Base-by-base conservation (phyloP, 257 asterid species). In the Eucommia ulmoides region DNA sequence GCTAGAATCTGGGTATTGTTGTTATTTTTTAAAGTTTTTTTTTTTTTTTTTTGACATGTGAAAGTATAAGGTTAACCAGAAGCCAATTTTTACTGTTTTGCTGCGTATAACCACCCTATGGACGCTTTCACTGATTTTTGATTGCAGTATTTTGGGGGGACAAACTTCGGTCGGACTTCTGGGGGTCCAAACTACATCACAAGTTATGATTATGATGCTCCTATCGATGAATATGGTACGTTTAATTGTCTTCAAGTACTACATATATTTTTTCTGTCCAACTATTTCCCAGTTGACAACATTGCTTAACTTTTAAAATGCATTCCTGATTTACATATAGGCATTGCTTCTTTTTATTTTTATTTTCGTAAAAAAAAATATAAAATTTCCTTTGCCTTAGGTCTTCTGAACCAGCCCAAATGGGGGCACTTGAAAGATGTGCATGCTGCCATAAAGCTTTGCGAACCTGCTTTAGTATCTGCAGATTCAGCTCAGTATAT, bases 121-220 rank as follows among this genome's bases (percentile, higher is more conserved):
- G 54, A 45, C 50, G 57, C 63, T 55, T 56, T 52, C 42, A 56
- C 19, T n/a, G 62, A 49, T 55, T 45, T 70, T 61, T 72, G 61
- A 52, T 73, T 66, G 69, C 80, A 84, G 97, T 88, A 79, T 68
- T 84, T 81, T 79, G 97, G 97, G 35, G 97, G 97, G 61, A 88
- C 97, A 63, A 88, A 88, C 69, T 88, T 88, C 49, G 97, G 79
- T 50, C 83, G 97, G 56, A 79, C 93, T 65, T 59, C 97, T 45
- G 97, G 97, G 52, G 97, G 97, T 33, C 97, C 97, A 61, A 77
- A 72, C 61, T 70, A 69, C 65, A 79, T 88, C 54, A 88, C 97
- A 47, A 88, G 97, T 76, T 88, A 88, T 55, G 97, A 88, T 60
- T 88, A 88, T 59, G 97, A 88, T 70, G 97, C 97, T 45, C 95